These are phyloP conservation scores for Aspergillus mulundensis DNA, from an alignment of 495 filamentous ascomycete genomes.

Conservation along the genomic window DNA sequence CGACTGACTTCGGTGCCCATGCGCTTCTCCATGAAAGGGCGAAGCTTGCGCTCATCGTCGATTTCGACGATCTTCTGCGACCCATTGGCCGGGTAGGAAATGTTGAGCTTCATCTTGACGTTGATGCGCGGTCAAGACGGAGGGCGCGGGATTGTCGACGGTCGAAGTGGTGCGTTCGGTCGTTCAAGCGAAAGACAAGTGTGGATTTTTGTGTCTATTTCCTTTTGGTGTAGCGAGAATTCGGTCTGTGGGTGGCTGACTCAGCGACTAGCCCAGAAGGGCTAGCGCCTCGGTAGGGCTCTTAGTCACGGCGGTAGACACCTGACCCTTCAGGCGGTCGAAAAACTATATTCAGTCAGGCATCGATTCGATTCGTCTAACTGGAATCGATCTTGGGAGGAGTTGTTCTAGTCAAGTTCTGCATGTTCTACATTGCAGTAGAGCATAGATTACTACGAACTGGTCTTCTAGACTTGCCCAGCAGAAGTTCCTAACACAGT, in stretches of 20 bases:
- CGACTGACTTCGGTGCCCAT: conserved; percentile 90
- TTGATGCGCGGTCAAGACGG: conserved; percentile 51
- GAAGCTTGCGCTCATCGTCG: conserved; percentile 93
- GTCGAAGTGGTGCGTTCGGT: conserved; percentile 33
- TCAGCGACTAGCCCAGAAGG: conserved; percentile 22
- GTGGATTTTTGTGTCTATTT: conserved; percentile 26
- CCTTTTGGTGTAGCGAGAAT: conserved; percentile 35
- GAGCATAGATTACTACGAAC: too few species aligned
- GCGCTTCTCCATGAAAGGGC: conserved; percentile 84
- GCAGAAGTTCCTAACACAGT: not conserved
- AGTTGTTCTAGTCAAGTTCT: not conserved
- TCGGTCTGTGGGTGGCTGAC: conserved; percentile 30
- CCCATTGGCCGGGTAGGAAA: conserved; percentile 97
- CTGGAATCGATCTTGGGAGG: not conserved
- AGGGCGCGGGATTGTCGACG: conserved; percentile 49
- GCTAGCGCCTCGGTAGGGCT: conserved; percentile 24
- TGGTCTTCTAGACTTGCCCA: too few species aligned
- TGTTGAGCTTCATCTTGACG: conserved; percentile 87
- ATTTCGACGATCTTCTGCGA: conserved; percentile 98
- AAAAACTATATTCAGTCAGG: not conserved
- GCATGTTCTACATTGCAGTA: too few species aligned
- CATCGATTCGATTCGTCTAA: not conserved
- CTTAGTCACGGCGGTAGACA: conserved; percentile 19
- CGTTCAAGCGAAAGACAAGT: conserved; percentile 27
- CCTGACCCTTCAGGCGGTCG: not conserved